Percentiles rank a stretch among this genome's conserved stretches.
These are phyloP conservation scores for Aspergillus avenaceus DNA, from an alignment of 495 filamentous ascomycete genomes.

Conservation along the genomic window DNA sequence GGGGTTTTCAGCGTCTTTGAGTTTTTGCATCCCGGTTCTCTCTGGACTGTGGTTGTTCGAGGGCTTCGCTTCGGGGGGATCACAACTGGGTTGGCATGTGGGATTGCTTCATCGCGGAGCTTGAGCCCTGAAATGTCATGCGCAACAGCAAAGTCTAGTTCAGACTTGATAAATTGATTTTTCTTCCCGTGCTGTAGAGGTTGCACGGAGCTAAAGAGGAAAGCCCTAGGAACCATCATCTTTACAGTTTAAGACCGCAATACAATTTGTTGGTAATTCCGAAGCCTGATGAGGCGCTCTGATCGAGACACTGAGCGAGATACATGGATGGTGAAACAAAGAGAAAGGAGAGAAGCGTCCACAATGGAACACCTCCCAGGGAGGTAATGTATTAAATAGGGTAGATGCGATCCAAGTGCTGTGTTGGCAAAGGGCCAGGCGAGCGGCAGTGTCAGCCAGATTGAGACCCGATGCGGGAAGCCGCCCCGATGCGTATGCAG, in stretches of 20 bases:
- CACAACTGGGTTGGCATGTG: conserved; percentile 35
- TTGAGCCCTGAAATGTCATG: conserved; percentile 14
- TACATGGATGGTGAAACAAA: conserved; percentile 34
- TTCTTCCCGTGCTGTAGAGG: conserved; percentile 17
- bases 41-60: conserved; percentile 19
- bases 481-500: conserved; percentile 23
- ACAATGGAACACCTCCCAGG: conserved; percentile 11
- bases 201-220: conserved; percentile 33
- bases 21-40: conserved; percentile 6
- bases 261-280: conserved; percentile 11
- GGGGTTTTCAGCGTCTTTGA: conserved; percentile 11
- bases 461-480: conserved; percentile 17
- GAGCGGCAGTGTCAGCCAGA: conserved; percentile 2
- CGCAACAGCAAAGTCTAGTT: conserved; percentile 1
- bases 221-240: conserved; percentile 49
- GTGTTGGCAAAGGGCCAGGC: conserved; percentile 17
- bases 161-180: conserved; percentile 1
- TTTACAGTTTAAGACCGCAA: conserved; percentile 6
- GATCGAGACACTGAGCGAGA: conserved; percentile 44
- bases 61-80: conserved; percentile 39
- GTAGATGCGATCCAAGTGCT: not conserved
- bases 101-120: conserved; percentile 8
- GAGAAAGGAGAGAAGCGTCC: conserved; percentile 5
- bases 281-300: conserved; percentile 45
- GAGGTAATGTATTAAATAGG: not conserved